Base-by-base conservation (phyloP, 2,329 filamentous ascomycete species). In the Karstenula rhodostoma region DNA sequence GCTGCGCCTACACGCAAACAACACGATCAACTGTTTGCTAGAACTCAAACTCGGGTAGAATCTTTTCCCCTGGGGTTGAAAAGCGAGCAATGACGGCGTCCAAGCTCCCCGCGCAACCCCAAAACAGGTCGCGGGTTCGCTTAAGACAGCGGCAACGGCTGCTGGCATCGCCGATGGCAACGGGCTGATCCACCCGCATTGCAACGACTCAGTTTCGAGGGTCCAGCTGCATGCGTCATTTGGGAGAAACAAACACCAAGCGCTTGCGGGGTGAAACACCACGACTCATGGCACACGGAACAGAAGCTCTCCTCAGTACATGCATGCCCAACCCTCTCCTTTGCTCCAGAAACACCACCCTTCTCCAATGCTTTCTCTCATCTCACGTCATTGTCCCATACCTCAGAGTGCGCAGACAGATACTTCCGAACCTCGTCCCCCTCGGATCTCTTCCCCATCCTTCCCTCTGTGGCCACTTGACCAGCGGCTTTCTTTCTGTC, bases 361-460 rank as follows among this genome's bases (percentile, higher is more conserved):
- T 67, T 42, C 17, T 19, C 17, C n/a, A n/a, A 4, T 13, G n/a
- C 6, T 15, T 8, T 7, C 9, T 23, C 47, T 35, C 19, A 5
- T 17, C 47, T 13, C 17, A 4, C 22, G 23, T 17, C 15, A 13
- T 32, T 23, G 29, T 61, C 62, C 67, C 69, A 71, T n/a, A 72
- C 43, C n/a, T 57, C 44, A 3, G 69, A 69, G 1, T 56, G 35
- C 1, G 64, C 59, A 23, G 65, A 66, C 12, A 73, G 35, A 1
- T 63, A 50, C 22, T 42, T 17, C 10, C 65, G 50, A 5, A 73
- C n/a, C 47, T 60, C 55, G 0, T 60, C 62, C 4, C 70, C 68
- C 7, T 50, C 44, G 4, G 46, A 37, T 0, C 23, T 62, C 50
- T 54, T 56, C 51, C 32, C 23, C 22, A 29, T 1, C 33, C 10